A percentile compares a stretch with the other conserved stretches of the same genome.
phyloP scores from a whole-genome alignment of 2,329 filamentous ascomycete genomes.

The Ophiosphaerella herpotricha region DNA sequence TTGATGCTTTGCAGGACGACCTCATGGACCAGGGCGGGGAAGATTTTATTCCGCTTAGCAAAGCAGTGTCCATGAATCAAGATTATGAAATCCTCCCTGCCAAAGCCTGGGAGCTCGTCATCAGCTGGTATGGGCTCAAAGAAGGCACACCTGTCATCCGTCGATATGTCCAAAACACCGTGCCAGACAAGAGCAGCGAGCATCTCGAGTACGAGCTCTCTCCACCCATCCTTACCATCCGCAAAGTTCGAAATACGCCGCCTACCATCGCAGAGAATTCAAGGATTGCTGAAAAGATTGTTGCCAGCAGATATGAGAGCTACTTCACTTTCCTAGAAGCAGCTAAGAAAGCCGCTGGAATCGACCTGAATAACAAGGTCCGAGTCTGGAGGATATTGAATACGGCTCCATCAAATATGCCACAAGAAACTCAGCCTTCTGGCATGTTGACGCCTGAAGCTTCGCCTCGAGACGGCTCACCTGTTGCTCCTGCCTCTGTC shows the following conservation, averaged over 20 bases:
- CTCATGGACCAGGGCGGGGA: conserved; percentile 49
- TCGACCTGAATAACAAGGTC: conserved; percentile 74
- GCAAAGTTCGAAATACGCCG: conserved; percentile 71
- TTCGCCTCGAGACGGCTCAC: conserved; percentile 51
- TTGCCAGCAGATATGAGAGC: conserved; percentile 71
- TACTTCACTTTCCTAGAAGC: conserved; percentile 77
- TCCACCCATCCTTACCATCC: conserved; percentile 81
- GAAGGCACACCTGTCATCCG: conserved; percentile 72
- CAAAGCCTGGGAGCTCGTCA: conserved; percentile 79
- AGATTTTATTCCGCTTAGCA: conserved; percentile 73
- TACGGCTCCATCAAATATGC: conserved; percentile 44
- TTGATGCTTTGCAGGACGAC: conserved; percentile 24
- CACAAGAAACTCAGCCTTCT: conserved; percentile 34
- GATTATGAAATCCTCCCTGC: conserved; percentile 78
- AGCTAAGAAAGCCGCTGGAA: conserved; percentile 69
- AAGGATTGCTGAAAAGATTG: conserved; percentile 66
- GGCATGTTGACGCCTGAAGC: conserved; percentile 53
- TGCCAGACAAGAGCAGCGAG: conserved; percentile 57
- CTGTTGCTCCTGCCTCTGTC: conserved; percentile 30
- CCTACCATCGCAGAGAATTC: conserved; percentile 65
- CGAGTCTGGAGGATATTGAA: conserved; percentile 72
- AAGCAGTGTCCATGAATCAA: conserved; percentile 65
- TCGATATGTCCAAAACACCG: conserved; percentile 78
- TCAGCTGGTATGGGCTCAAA: conserved; percentile 80
- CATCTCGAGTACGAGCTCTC: conserved; percentile 83